phyloP scores from a whole-genome alignment of 2,329 filamentous ascomycete genomes.

The Didymella arachidicola region DNA sequence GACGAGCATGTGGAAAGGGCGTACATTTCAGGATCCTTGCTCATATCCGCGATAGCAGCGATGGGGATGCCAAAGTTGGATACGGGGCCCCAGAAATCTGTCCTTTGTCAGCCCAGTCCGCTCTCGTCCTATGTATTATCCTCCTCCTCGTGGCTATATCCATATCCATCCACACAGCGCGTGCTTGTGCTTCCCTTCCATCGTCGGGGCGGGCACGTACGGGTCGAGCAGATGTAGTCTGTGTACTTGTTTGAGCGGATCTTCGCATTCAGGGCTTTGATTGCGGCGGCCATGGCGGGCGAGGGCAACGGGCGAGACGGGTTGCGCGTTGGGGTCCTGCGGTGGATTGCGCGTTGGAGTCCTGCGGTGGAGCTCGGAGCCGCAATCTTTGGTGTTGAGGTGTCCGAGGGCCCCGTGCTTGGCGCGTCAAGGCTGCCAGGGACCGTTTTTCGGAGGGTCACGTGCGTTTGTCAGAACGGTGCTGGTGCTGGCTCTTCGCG shows the following conservation, averaged over 20 bases:
- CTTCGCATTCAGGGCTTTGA: constrained; percentile 62
- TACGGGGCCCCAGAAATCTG: constrained; percentile 62
- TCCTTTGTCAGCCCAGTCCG: background rate
- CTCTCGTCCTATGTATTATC: no score
- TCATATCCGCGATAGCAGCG: constrained; percentile 62
- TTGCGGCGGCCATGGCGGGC: constrained; percentile 59
- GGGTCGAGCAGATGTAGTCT: constrained; percentile 63
- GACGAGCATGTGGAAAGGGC: no score
- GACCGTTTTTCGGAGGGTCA: constrained; percentile 23
- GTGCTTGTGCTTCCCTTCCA: no score
- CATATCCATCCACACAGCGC: no score
- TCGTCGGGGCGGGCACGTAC: constrained; percentile 49
- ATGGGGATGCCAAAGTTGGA: constrained; percentile 64
- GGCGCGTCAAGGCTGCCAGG: background rate
- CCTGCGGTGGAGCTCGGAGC: constrained; percentile 18
- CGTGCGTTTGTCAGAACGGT: constrained; percentile 15
- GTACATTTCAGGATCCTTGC: constrained; percentile 63
- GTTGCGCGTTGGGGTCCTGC: constrained; percentile 9
- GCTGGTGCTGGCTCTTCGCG: background rate
- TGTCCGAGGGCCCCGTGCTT: background rate
- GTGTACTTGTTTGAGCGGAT: constrained; percentile 60
- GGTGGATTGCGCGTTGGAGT: constrained; percentile 12
- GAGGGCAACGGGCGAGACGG: constrained; percentile 1
- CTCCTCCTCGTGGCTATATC: no score
- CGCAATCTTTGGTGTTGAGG: constrained; percentile 18